phyloP scores from a whole-genome alignment of 148 eudicot genomes.

The Rhododendron molle region DNA sequence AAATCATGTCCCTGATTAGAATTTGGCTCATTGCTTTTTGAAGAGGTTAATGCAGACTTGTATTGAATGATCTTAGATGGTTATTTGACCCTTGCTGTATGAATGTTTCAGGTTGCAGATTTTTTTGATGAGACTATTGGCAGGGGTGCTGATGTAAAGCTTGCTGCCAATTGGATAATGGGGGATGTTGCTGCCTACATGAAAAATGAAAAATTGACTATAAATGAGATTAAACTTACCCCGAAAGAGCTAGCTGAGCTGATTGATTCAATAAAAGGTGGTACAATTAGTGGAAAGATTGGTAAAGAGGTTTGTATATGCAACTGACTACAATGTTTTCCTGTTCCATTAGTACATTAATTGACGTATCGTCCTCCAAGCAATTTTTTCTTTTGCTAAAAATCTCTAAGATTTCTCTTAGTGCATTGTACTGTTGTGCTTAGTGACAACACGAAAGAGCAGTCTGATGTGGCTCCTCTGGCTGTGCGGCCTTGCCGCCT shows the following conservation, averaged over 20 bases:
- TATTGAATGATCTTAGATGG: neutral
- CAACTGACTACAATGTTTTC: neutral
- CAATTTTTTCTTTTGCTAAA: neutral
- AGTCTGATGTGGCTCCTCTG: neutral
- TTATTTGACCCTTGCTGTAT: neutral
- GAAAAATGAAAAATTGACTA: conserved; percentile 72
- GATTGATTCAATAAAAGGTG: conserved; percentile 73
- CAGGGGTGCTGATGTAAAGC: conserved; percentile 77
- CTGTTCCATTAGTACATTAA: neutral
- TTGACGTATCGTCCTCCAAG: neutral
- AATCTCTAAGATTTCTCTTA: neutral
- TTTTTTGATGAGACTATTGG: conserved; percentile 79
- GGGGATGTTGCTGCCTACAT: conserved; percentile 91
- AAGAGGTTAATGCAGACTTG: neutral
- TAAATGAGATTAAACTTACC: conserved; percentile 73
- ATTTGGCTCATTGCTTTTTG: neutral
- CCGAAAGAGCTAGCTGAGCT: conserved; percentile 77
- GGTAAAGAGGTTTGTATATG: conserved; percentile 71
- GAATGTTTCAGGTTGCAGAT: conserved; percentile 65
- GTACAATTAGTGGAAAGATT: conserved; percentile 92
- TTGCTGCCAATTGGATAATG: conserved; percentile 98
- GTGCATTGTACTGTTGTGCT: neutral
- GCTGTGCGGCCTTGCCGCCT: neutral
- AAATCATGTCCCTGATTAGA: neutral
- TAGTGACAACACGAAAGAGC: neutral